These are phyloP conservation scores for Quercus berberidifolia DNA, from an alignment of 306 rosid genomes.

Conservation along the genomic window DNA sequence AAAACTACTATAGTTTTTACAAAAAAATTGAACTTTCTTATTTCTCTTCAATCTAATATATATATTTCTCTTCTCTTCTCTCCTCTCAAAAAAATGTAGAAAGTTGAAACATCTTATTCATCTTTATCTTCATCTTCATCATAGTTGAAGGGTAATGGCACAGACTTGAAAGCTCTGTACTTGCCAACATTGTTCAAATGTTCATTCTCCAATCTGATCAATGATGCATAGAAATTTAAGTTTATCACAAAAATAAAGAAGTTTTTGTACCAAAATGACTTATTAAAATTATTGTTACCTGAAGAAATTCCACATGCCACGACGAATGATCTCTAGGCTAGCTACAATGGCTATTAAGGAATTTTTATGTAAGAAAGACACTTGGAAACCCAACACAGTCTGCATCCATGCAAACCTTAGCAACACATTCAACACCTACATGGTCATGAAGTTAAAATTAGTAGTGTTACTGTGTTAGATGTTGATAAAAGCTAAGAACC, in stretches of 20 bases:
- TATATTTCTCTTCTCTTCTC: too few species aligned
- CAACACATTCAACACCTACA: constrained; percentile 60
- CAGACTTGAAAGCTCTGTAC: constrained; percentile 71
- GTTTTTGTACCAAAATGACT: neutral
- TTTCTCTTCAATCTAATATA: too few species aligned
- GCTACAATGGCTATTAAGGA: constrained; percentile 42
- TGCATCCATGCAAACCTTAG: constrained; percentile 77
- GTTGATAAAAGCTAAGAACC: too few species aligned
- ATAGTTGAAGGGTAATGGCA: constrained; percentile 71
- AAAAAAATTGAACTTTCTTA: too few species aligned
- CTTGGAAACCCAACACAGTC: constrained; percentile 39
- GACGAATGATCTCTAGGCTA: constrained; percentile 62
- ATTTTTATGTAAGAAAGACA: constrained; percentile 41
- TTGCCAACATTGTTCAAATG: constrained; percentile 81
- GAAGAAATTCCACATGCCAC: constrained; percentile 79
- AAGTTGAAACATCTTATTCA: constrained; percentile 8
- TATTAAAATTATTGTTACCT: constrained; percentile 26
- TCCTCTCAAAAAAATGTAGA: too few species aligned
- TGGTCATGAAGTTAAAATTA: neutral
- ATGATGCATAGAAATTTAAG: neutral
- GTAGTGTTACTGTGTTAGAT: neutral
- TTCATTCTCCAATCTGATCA: constrained; percentile 67
- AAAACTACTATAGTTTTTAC: too few species aligned
- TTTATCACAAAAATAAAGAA: neutral
- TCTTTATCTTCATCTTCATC: constrained; percentile 58